Base-by-base conservation (phyloP, 495 filamentous ascomycete species). In the Lophiostoma macrostomum region DNA sequence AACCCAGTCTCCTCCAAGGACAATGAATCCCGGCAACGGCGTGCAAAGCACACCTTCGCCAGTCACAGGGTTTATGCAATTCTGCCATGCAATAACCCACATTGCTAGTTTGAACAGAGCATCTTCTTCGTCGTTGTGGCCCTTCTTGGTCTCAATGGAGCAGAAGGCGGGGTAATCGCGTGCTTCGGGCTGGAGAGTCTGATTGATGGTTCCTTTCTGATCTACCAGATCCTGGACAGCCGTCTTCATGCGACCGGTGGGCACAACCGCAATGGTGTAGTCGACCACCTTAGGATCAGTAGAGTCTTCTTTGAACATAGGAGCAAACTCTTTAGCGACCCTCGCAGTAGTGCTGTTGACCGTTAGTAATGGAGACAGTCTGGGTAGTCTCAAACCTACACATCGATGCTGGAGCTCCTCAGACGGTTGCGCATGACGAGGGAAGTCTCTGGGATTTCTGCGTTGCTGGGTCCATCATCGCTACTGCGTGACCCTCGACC, bases 61-160 rank as follows among this genome's bases (percentile, higher is more conserved):
- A 22, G 28, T 35, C 22, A 48, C 34, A 24, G n/a, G 28, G 30
- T n/a, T 20, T 28, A 48, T 36, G 28, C 24, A 20, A 30, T 48
- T 48, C 29, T 48, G 44, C 44, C 44, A 48, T 30, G 44, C 44
- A 3, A 30, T 30, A 4, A 22, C 36, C 44, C 44, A 48, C 44
- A 48, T 48, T 7, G 28, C 44, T 18, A 48, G 29, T 30, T 48
- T 34, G 22, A 48, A 34, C 19, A 22, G 34, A 30, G 44, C 44
- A 48, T 48, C 44, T 18, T 48, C 44, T 20, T 48, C 44, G 22
- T 48, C 44, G 44, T 48, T 35, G 29, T 35, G 22, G 22, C 44
- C 44, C 24, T 20, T 13, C 44, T 48, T 48, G 5, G 44, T 48
- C 44, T 48, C 44, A 23, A 48, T 48, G 14, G 44, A 48, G 18